A percentile compares a stretch with the other conserved stretches of the same genome.
Evolutionary conservation across 176 grass and related monocot genomes (phyloP).

Genomic region (Phoenix roebelenii): DNA sequence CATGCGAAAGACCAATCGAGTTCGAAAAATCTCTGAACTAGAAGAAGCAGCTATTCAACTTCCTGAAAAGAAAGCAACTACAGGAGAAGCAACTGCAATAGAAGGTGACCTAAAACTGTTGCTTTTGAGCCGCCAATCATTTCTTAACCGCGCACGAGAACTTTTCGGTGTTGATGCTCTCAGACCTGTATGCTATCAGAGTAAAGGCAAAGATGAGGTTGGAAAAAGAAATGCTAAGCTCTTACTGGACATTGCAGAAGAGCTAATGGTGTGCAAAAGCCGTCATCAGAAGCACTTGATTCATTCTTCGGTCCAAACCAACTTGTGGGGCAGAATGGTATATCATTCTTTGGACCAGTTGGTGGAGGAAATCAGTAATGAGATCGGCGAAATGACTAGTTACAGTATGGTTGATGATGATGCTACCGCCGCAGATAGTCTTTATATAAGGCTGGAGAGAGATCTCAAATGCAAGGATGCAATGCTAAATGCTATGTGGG

Average conservation of each 20-base stretch:
- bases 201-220: not conserved
- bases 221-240: conserved; percentile 27
- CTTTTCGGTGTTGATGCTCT: conserved; percentile 5
- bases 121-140: conserved; percentile 43
- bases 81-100: conserved; percentile 23
- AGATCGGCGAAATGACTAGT: conserved; percentile 26
- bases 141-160: conserved; percentile 28
- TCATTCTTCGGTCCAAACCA: conserved; percentile 14
- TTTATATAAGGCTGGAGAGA: conserved; percentile 61
- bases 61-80: conserved; percentile 2
- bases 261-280: conserved; percentile 48
- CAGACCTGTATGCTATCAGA: conserved; percentile 7
- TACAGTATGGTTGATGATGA: conserved; percentile 8
- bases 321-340: conserved; percentile 6
- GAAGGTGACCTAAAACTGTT: conserved; percentile 39
- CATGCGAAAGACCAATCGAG: conserved; percentile 10
- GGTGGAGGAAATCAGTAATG: conserved; percentile 26
- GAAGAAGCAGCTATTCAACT: conserved; percentile 10
- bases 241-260: conserved; percentile 34
- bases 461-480: conserved; percentile 39
- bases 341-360: conserved; percentile 44
- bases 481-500: conserved; percentile 42
- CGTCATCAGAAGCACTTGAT: conserved; percentile 9
- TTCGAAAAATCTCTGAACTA: conserved; percentile 11
- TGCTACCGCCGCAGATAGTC: conserved; percentile 23